Conservation (phyloP, 2,329 filamentous ascomycete genomes). For the Tolypocladium paradoxum region DNA sequence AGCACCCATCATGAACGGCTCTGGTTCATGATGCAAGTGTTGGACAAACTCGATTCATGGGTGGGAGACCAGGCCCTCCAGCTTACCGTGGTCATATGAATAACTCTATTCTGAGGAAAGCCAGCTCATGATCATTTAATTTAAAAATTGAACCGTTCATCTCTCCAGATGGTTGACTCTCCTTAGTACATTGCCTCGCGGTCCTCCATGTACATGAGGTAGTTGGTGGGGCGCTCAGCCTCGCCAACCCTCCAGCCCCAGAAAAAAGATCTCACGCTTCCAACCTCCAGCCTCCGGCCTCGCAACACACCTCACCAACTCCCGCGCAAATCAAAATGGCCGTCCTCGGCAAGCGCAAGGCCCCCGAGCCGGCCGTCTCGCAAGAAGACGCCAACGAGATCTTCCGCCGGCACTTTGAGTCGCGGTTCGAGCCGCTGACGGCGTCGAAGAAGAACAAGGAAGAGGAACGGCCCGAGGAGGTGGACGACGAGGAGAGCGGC, state of each 20-base stretch:
- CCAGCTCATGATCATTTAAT: neutral
- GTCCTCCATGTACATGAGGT: neutral
- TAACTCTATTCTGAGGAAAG: too few species aligned
- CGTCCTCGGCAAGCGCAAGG: slow-evolving; percentile 40
- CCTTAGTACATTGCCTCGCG: too few species aligned
- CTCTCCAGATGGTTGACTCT: neutral
- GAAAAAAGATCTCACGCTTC: neutral
- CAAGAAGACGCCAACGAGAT: slow-evolving; percentile 56
- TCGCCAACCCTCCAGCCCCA: neutral
- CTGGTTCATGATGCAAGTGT: too few species aligned
- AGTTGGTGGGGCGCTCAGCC: neutral
- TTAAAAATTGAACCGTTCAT: neutral
- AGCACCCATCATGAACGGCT: neutral
- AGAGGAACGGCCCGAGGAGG: slow-evolving; percentile 8
- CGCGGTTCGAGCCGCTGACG: slow-evolving; percentile 68
- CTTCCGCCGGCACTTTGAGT: slow-evolving; percentile 78
- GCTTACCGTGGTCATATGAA: neutral
- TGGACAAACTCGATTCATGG: neutral
- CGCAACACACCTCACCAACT: neutral
- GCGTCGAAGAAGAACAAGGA: slow-evolving; percentile 9
- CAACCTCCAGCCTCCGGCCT: neutral
- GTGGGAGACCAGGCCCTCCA: neutral
- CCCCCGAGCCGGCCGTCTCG: slow-evolving; percentile 17
- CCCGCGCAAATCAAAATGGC: slow-evolving; percentile 21
- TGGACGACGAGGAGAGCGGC: slow-evolving; percentile 15